Evolutionary conservation across 805 yeast species (phyloP).

Genomic region (Grigorovia jiainica): DNA sequence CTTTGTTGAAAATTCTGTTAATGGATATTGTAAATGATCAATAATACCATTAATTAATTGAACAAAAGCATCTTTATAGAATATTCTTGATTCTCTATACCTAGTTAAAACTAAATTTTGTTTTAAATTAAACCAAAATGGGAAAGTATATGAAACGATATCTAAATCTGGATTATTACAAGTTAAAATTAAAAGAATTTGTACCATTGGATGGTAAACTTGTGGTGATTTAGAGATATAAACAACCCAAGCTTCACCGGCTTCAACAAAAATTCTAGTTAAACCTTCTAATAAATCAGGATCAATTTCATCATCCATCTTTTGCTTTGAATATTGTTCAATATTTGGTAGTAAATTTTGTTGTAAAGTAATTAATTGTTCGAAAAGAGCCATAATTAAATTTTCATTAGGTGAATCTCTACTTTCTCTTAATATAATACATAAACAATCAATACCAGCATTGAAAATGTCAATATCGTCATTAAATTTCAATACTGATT

Average conservation of each 20-base stretch:
- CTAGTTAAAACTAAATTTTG: constrained; percentile 39
- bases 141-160: constrained; percentile 80
- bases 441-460: constrained; percentile 77
- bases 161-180: constrained; percentile 76
- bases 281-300: constrained; percentile 55
- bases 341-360: constrained; percentile 36
- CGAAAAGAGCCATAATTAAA: constrained; percentile 56
- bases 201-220: constrained; percentile 64
- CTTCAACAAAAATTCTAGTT: constrained; percentile 75
- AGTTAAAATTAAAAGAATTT: constrained; percentile 60
- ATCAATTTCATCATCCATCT: constrained; percentile 40
- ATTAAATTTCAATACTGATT: constrained; percentile 40
- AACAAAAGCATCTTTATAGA: constrained; percentile 17
- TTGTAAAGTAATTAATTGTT: constrained; percentile 56
- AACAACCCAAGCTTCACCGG: constrained; percentile 94
- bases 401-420: constrained; percentile 59
- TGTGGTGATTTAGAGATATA: constrained; percentile 64
- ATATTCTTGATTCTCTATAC: constrained; percentile 19
- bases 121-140: constrained; percentile 82
- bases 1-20: constrained; percentile 49
- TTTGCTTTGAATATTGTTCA: constrained; percentile 6
- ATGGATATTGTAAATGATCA: constrained; percentile 69
- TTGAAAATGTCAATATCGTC: constrained; percentile 52
- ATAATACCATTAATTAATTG: constrained; percentile 33
- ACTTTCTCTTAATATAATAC: constrained; percentile 73